Evolutionary conservation across 2,329 filamentous ascomycete genomes (phyloP), one percentile per base, ranked within the genome.

Genomic region (Drechslerella stenobrocha): DNA sequence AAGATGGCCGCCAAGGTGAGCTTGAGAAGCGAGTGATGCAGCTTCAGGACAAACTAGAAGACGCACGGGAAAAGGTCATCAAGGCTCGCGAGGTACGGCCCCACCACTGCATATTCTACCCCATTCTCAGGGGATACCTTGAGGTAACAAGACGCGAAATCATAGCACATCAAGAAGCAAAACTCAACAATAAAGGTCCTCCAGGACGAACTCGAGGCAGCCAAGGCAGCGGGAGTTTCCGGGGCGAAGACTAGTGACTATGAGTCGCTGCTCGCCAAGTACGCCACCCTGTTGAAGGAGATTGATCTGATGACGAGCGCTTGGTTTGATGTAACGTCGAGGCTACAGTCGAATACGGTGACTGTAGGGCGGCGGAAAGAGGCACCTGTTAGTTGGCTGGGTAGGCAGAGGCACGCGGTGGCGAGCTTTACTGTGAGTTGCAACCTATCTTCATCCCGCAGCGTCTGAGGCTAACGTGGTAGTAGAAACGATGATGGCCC

Each of bases 331-430:
- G 82, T 93, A 73, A 85, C 86, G 23, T 86, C 82, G 74, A 81
- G 89, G 52, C 77, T 95, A 72, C 89, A 93, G 77, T 90, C 87
- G 78, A 92, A 91, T 75, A 88, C 88, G 70, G 86, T 92, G 40
- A 84, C 89, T 56, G 77, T 95, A 70, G 87, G 90, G 74, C 80
- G 89, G 71, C 82, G 87, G 72, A 84, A 84, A 72, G 88, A 92
- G 72, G 82, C 83, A 72, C 87, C 88, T 11, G 87, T 84, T 77
- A 91, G 88, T 77, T 95, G 88, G 88, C 78, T 95, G 72, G 88
- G 88, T 74, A 90, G 88, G 79, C 89, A 93, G 80, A 83, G 89
- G 75, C 55, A 67, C 4, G 61, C 65, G 7, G 46, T 73, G 37
- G 53, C 70, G 23, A 63, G 52, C 23, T 69, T 69, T 42, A 35